A percentile compares a stretch with the other conserved stretches of the same genome.
These are phyloP conservation scores for Nepenthes gracilis DNA, from an alignment of 148 eudicot genomes.

Conservation along the genomic window DNA sequence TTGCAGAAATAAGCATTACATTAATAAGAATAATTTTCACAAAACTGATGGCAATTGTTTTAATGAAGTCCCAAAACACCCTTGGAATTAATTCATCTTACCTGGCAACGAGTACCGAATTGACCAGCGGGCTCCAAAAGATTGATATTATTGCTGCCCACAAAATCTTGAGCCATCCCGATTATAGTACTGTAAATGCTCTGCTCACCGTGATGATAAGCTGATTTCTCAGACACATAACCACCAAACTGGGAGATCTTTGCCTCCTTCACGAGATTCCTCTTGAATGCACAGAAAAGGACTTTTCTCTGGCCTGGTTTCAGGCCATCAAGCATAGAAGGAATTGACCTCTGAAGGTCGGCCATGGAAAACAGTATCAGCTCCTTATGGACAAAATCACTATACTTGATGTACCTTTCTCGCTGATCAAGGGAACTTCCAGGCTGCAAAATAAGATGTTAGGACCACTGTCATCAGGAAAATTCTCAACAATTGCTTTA, in stretches of 20 bases:
- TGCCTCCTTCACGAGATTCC: conserved; percentile 48
- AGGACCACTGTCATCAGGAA: not conserved
- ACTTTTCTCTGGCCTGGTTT: conserved; percentile 99
- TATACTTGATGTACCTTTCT: conserved; percentile 55
- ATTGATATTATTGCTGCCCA: conserved; percentile 89
- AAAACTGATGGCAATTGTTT: not conserved
- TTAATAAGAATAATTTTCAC: not conserved
- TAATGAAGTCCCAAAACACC: too few species aligned
- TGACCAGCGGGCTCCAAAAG: conserved; percentile 74
- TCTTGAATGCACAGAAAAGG: conserved; percentile 75
- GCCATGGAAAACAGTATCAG: conserved; percentile 83
- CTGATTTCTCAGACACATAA: conserved; percentile 85
- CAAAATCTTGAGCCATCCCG: conserved; percentile 91
- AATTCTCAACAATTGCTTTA: not conserved
- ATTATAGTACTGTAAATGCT: conserved; percentile 75
- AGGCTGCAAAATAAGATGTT: conserved; percentile 36
- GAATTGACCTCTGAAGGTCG: conserved; percentile 90
- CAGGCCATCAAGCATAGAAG: conserved; percentile 86
- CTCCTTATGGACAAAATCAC: conserved; percentile 93
- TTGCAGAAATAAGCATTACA: not conserved
- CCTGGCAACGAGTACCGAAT: conserved; percentile 78
- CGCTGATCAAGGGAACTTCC: conserved; percentile 62
- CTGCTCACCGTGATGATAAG: conserved; percentile 93
- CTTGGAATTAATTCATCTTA: conserved; percentile 5
- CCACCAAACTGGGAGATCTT: conserved; percentile 85